Evolutionary conservation across 2,329 filamentous ascomycete genomes (phyloP), one percentile per base, ranked within the genome.

Genomic region (Ophiostoma himal-ulmi): DNA sequence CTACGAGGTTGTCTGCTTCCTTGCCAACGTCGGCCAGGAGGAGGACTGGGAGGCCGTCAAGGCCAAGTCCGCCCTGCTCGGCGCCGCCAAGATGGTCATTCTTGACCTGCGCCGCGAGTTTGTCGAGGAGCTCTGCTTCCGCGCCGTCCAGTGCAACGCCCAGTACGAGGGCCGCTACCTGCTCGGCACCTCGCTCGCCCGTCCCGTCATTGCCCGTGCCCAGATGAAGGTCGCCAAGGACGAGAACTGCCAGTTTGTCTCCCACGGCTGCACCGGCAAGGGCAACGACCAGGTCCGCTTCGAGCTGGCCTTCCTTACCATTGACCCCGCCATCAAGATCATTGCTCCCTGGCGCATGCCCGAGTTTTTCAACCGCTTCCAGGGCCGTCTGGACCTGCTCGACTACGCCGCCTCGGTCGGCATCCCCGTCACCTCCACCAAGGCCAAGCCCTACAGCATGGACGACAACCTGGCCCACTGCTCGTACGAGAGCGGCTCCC

Each of bases 61-160:
- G 81, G 85, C 86, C 77, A 93, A 94, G 85, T 77, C 77, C 2
- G 73, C 75, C 7, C 72, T 74, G 79, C 86, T 92, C 73, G 90
- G 90, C 76, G 90, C 90, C 30, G 82, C 86, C 80, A 86, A 87
- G 81, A 86, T 89, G 79, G 78, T 85, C 73, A 83, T 88, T 74
- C 81, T 83, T 73, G 86, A 95, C 78, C 84, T 94, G 70, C 87
- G 88, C 76, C 84, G 84, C 75, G 89, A 92, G 80, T 94, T 95
- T 77, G 87, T 95, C 75, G 90, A 93, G 75, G 86, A 94, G 82
- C 84, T 95, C 64, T 90, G 89, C 83, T 94, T 89, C 86, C 89
- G 86, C 69, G 91, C 92, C 73, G 86, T 95, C 73, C 90, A 92
- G 80, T 92, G 88, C 79, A 88, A 89, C 74, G 87, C 87, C 73